Conservation (phyloP, 495 filamentous ascomycete genomes). For the Penicillium soppii region DNA sequence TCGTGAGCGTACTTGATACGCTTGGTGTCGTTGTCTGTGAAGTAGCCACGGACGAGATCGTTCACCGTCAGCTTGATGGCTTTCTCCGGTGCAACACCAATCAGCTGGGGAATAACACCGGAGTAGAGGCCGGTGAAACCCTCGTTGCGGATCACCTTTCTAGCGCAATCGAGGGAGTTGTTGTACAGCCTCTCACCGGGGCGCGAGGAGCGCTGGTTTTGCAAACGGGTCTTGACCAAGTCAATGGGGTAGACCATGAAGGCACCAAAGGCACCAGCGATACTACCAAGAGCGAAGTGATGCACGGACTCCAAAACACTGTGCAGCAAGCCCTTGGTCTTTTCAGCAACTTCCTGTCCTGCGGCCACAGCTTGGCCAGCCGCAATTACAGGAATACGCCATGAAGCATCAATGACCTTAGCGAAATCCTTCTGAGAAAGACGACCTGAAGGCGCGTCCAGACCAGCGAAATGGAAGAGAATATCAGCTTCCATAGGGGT, state of each 20-base stretch:
- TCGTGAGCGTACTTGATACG: slow-evolving; percentile 72
- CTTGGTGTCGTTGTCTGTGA: slow-evolving; percentile 72
- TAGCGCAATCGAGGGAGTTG: slow-evolving; percentile 91
- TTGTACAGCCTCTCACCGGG: slow-evolving; percentile 90
- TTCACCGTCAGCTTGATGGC: slow-evolving; percentile 99
- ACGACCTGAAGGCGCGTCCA: slow-evolving; percentile 83
- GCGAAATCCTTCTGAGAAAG: slow-evolving; percentile 84
- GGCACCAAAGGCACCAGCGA: slow-evolving; percentile 94
- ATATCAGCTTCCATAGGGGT: slow-evolving; percentile 99
- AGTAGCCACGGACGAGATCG: slow-evolving; percentile 78
- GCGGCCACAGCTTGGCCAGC: slow-evolving; percentile 36
- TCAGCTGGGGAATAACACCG: slow-evolving; percentile 89
- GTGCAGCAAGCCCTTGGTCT: slow-evolving; percentile 56
- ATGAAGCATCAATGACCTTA: slow-evolving; percentile 91
- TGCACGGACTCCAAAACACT: slow-evolving; percentile 75
- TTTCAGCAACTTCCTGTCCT: slow-evolving; percentile 45
- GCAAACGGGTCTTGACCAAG: slow-evolving; percentile 97
- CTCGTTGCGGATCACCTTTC: slow-evolving; percentile 90
- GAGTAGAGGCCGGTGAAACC: slow-evolving; percentile 88
- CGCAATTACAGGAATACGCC: slow-evolving; percentile 61
- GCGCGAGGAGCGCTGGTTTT: slow-evolving; percentile 82
- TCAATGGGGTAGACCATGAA: slow-evolving; percentile 99
- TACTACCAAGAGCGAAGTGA: slow-evolving; percentile 82
- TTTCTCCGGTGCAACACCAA: slow-evolving; percentile 97
- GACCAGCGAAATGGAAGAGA: slow-evolving; percentile 93